phyloP scores from a whole-genome alignment of 306 rosid species.

The Hippophae gyantsensis region DNA sequence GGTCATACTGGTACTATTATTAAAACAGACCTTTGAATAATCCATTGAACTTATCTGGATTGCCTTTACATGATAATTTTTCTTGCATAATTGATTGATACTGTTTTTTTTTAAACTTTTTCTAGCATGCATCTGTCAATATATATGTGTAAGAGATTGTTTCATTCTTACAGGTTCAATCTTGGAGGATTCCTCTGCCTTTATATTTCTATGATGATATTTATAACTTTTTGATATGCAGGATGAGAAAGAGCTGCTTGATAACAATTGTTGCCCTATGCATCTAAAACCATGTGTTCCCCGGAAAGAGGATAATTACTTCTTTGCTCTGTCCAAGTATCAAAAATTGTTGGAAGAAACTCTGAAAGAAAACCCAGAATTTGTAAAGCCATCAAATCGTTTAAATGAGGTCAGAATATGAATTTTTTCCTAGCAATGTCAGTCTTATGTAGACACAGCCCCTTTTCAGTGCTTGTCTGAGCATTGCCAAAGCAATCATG shows the following conservation, averaged over 20 bases:
- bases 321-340: constrained; percentile 79
- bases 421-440: not conserved
- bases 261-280: constrained; percentile 66
- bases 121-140: not conserved
- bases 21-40: not conserved
- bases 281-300: constrained; percentile 90
- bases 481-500: not conserved
- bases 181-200: constrained; percentile 6
- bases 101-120: not conserved
- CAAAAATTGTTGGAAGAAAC: constrained; percentile 65
- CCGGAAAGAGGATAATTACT: constrained; percentile 87
- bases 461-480: too few species aligned
- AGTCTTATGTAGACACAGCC: not conserved
- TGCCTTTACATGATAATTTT: not conserved
- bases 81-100: not conserved
- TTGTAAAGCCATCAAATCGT: constrained; percentile 83
- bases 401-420: constrained; percentile 59
- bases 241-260: constrained; percentile 92
- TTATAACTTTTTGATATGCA: constrained; percentile 24
- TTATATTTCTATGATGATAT: constrained; percentile 10
- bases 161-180: not conserved
- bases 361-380: constrained; percentile 52
- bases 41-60: not conserved
- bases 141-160: not conserved
- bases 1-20: not conserved